Evolutionary conservation across 169 alveolate genomes (phyloP), one percentile per base, ranked within the genome.

Genomic region (Perkinsus marinus): DNA sequence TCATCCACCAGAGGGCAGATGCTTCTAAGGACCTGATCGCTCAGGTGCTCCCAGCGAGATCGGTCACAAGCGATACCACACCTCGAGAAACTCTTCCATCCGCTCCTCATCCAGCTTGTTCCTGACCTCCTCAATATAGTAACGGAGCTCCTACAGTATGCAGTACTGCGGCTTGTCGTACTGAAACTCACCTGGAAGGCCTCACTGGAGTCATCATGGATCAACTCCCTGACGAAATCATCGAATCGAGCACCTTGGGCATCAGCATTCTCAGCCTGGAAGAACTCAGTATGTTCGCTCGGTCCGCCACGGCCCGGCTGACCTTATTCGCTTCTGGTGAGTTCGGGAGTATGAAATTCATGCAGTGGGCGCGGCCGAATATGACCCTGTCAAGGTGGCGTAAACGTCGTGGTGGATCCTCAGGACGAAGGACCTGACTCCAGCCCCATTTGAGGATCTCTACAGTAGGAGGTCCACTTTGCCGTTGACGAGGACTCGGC

Each of bases 321-420:
- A 36, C 39, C 38, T 13, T 17, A 36, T 36, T 79, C 22, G 46
- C 43, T 36, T 89, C 91, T 30, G 26, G 36, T 30, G 91, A 57
- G 41, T 16, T 89, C 38, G 91, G 91, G 36, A 89, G 13, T 2
- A 89, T 41, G 38, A 89, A 30, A 38, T 68, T 39, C 38, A 89
- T 38, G 36, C 68, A 39, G 46, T 37, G 43, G 91, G 91, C 91
- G n/a, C 91, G 91, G 39, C 91, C 91, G 68, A 89, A 38, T n/a
- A 89, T 68, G 10, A 89, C 68, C 30, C 91, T 47, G 57, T 89
- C 91, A 16, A 38, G 91, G 30, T 89, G 91, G 16, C 43, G 43
- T 26, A 89, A 30, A 0, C 38, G 10, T n/a, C 57, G 26, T 26
- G 79, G 79, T 13, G 79, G 79, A 30, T 57, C 79, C 5, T 30